phyloP scores from a whole-genome alignment of 768 basidiomycete species.

The Coprinellus micaceus region DNA sequence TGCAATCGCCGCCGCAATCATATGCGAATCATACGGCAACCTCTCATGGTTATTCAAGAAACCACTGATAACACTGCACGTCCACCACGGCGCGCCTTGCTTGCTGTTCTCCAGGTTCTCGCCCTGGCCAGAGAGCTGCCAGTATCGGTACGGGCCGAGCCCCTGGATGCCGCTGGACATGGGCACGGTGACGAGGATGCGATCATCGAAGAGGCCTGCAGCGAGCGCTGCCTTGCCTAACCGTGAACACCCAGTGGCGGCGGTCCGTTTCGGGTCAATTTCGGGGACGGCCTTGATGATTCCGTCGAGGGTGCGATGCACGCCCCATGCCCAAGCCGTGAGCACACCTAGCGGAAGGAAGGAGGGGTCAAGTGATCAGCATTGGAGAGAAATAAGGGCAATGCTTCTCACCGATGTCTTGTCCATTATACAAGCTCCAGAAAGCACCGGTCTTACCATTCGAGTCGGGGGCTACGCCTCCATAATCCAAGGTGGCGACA shows the following conservation, averaged over 20 bases:
- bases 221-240: slow-evolving; percentile 12
- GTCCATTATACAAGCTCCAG: slow-evolving; percentile 23
- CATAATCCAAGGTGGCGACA: slow-evolving; percentile 23
- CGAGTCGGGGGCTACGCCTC: slow-evolving; percentile 11
- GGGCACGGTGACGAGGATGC: slow-evolving; percentile 11
- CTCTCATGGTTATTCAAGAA: slow-evolving; percentile 12
- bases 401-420: slow-evolving; percentile 11
- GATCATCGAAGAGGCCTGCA: slow-evolving; percentile 13
- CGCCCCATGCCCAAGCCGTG: slow-evolving; percentile 41
- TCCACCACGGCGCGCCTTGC: slow-evolving; percentile 12
- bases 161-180: slow-evolving; percentile 17
- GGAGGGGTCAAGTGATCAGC: not conserved
- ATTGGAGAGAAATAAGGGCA: not conserved
- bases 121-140: slow-evolving; percentile 10
- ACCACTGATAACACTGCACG: slow-evolving; percentile 6
- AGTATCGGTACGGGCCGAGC: slow-evolving; percentile 13
- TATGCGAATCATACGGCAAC: slow-evolving; percentile 11
- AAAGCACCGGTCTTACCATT: slow-evolving; percentile 25
- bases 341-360: slow-evolving; percentile 27
- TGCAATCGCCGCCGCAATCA: slow-evolving; percentile 11
- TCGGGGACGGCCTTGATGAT: slow-evolving; percentile 29
- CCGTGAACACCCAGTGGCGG: slow-evolving; percentile 31
- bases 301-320: slow-evolving; percentile 36
- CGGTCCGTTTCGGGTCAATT: slow-evolving; percentile 32
- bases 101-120: slow-evolving; percentile 14